Base-by-base conservation (phyloP, 768 basidiomycete genomes). In the Filobasidium wieringae region DNA sequence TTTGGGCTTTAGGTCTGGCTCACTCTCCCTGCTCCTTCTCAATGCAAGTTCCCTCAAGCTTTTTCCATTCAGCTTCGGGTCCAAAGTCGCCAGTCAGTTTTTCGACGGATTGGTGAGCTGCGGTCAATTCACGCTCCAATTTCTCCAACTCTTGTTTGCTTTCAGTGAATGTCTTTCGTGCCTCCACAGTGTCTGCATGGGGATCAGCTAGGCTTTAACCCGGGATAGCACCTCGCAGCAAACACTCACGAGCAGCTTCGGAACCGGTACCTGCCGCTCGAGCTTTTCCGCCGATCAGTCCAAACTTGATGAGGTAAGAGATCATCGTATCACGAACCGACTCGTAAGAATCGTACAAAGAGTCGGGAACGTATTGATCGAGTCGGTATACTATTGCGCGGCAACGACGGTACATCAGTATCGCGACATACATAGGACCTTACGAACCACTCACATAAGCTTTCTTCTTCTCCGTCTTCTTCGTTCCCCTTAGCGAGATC, bases 41-140 rank as follows among this genome's bases (percentile, higher is more conserved):
- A 12, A 97, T 70, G 66, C 93, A 97, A 1, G 78, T 76, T 5
- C 81, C 80, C 22, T 92, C 86, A 6, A 99, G 80, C 76, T 93
- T 95, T 79, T 93, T 93, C 89, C 89, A 99, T 75, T 95, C 88
- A 51, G 88, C 93, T 27, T 87, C 78, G 0, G 76, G 70, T 19
- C 91, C 91, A 64, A 85, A 95, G 33, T 59, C 63, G 0, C 15
- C 76, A 66, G 84, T 87, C 24, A 97, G 77, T 57, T 85, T 82
- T 1, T 71, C 72, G 11, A 88, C 70, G 39, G 86, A 84, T 24
- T 78, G 73, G 53, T 80, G 77, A 24, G 66, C 56, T 2, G 55
- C 32, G 6, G 50, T 40, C n/a, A 73, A 54, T 0, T 82, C 80
- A 7, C 78, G 75, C 27, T 79, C 77, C 17, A 89, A 78, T 15